Conservation (phyloP, 73 alveolate genomes). For the Blepharisma japonicum region DNA sequence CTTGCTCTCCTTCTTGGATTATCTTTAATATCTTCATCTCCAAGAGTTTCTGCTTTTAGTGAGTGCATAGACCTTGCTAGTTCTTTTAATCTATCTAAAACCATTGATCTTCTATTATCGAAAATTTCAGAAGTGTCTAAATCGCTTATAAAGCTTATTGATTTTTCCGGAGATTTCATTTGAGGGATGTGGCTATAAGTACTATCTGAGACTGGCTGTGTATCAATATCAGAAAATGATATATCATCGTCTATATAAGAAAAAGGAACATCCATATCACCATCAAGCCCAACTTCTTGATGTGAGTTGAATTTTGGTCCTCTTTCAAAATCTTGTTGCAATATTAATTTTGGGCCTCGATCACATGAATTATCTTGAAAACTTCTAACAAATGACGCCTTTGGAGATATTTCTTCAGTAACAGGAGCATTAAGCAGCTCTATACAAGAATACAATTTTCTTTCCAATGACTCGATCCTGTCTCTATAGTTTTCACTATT, state of each 20-base stretch:
- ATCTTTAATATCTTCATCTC: neutral
- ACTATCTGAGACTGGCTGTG: too few relatives aligned
- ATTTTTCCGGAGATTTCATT: neutral
- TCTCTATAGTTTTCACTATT: neutral
- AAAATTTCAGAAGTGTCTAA: too few relatives aligned
- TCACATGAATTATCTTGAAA: neutral
- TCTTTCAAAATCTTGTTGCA: neutral
- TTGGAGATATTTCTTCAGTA: neutral
- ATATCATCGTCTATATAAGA: neutral
- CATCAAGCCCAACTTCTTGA: neutral
- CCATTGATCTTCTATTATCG: neutral
- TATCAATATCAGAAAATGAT: neutral
- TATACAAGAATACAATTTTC: neutral
- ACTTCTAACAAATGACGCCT: neutral
- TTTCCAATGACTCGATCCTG: neutral
- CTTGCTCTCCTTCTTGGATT: neutral
- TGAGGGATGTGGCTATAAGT: neutral
- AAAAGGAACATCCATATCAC: constrained; percentile 6
- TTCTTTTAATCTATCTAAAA: neutral
- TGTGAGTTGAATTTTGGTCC: neutral
- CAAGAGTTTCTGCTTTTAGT: neutral
- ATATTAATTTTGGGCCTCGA: too few relatives aligned
- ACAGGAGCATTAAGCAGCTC: neutral
- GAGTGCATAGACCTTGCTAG: neutral
- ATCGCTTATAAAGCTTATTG: neutral